These are phyloP conservation scores for Colletotrichum zoysiae DNA, from an alignment of 2,329 filamentous ascomycete genomes.

Conservation along the genomic window DNA sequence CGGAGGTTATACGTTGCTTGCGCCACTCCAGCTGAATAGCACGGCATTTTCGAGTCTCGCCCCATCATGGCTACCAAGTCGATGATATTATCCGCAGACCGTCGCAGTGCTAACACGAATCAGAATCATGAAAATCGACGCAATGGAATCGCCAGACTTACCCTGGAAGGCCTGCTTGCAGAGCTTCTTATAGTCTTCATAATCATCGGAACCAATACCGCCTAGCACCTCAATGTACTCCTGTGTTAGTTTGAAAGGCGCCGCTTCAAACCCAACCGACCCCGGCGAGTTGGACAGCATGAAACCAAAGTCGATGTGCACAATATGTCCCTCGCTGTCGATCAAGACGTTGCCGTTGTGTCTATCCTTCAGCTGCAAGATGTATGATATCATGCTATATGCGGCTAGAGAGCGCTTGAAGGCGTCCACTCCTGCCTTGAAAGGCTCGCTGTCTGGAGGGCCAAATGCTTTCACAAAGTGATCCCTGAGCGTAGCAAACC, in stretches of 20 bases:
- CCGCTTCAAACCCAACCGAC: slow-evolving; percentile 86
- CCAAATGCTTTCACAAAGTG: slow-evolving; percentile 87
- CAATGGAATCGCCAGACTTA: slow-evolving; percentile 51
- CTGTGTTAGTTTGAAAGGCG: slow-evolving; percentile 87
- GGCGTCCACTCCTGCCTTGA: slow-evolving; percentile 79
- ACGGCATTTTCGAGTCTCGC: slow-evolving; percentile 85
- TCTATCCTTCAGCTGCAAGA: slow-evolving; percentile 86
- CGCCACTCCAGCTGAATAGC: slow-evolving; percentile 79
- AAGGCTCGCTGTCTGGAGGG: slow-evolving; percentile 74
- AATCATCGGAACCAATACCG: slow-evolving; percentile 77
- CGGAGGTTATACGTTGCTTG: slow-evolving; percentile 78
- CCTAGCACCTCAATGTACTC: slow-evolving; percentile 89
- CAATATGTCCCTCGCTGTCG: slow-evolving; percentile 86
- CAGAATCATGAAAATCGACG: background rate
- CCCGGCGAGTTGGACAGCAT: slow-evolving; percentile 91
- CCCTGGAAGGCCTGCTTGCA: slow-evolving; percentile 89
- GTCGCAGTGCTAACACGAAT: slow-evolving; percentile 70
- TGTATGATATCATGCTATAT: slow-evolving; percentile 87
- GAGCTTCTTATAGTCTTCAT: slow-evolving; percentile 80
- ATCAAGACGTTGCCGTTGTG: slow-evolving; percentile 91
- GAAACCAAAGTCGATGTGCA: slow-evolving; percentile 92
- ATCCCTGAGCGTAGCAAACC: slow-evolving; percentile 84
- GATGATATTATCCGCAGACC: slow-evolving; percentile 84
- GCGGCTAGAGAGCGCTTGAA: slow-evolving; percentile 87
- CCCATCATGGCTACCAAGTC: slow-evolving; percentile 90